Evolutionary conservation across 495 filamentous ascomycete species (phyloP).

Genomic region (Penicillium bovifimosum): DNA sequence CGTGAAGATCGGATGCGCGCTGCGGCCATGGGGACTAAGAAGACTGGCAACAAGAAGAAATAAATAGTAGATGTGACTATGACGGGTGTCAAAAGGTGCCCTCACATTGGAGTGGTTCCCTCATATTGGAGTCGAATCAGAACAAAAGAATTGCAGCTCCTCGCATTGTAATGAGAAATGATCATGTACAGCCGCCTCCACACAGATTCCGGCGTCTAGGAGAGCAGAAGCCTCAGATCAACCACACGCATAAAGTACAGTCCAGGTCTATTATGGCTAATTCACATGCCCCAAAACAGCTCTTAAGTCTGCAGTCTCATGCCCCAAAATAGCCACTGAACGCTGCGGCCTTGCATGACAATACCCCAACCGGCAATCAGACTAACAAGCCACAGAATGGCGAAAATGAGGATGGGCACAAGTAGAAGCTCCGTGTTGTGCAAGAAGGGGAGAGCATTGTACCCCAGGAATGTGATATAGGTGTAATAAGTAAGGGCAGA

Average conservation of each 20-base stretch:
- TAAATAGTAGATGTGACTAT: constrained; percentile 8
- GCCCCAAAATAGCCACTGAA: constrained; percentile 44
- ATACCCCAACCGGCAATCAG: constrained; percentile 47
- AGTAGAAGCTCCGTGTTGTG: constrained; percentile 69
- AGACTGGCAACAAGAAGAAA: constrained; percentile 39
- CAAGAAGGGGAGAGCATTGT: constrained; percentile 69
- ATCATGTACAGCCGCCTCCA: too few species aligned
- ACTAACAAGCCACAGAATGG: constrained; percentile 58
- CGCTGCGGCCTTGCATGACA: constrained; percentile 39
- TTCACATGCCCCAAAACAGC: too few species aligned
- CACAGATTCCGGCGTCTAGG: too few species aligned
- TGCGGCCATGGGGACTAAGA: constrained; percentile 31
- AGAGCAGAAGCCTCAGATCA: too few species aligned
- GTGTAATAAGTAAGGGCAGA: constrained; percentile 66
- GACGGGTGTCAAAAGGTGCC: background rate
- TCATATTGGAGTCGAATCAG: too few species aligned
- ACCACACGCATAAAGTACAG: too few species aligned
- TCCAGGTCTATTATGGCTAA: background rate
- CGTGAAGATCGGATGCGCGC: constrained; percentile 32
- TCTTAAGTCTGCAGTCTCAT: constrained; percentile 22
- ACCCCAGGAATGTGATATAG: constrained; percentile 69
- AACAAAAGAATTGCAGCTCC: background rate
- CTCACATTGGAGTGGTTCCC: too few species aligned
- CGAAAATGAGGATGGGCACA: constrained; percentile 55
- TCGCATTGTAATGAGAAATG: background rate